Base-by-base conservation (phyloP, 78 protist genomes). In the Dictyostelium firmibasis region DNA sequence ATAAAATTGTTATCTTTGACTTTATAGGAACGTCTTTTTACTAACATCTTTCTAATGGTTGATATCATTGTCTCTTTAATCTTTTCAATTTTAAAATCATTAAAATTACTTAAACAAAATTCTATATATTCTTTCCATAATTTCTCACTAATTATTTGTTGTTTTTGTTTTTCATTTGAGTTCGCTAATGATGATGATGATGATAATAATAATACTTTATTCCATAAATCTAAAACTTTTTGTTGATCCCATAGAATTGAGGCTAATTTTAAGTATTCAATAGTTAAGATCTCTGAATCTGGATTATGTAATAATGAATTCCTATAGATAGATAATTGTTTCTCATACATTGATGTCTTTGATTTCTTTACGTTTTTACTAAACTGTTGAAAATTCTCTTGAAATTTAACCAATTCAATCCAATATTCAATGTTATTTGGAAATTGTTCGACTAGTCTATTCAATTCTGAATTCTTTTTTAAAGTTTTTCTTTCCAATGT, bases 371-470 rank as follows among this genome's bases (percentile, higher is more conserved):
- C 33, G 8, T 41, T 78, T 0, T 13, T 11, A 70, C 83, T 81
- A 38, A 89, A 89, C 31, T 36, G 35, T 31, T 64, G 43, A 81
- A 47, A 89, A 4, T 41, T 20, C 23, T 89, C 94, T 50, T 89
- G 94, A 81, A 36, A 81, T 25, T 89, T 85, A 27, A 78, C 94
- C 33, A 89, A 81, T 2, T 81, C 77, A 18, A 89, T 47, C 94
- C 94, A 89, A 7, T 10, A 6, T 4, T 69, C 53, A 13, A 81
- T 69, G 50, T 81, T 47, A 23, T 79, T 11, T 16, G 87, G 86
- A 4, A 64, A 36, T 2, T 25, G 27, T 16, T 78, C 81, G 27
- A 77, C 81, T 0, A 11, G 2, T 69, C 13, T 11, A 89, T 81
- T 89, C 33, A 89, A 70, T 38, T 70, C 76, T 23, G 88, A 69